Evolutionary conservation across 2,329 filamentous ascomycete genomes (phyloP).

Genomic region (Cytospora schulzeri): DNA sequence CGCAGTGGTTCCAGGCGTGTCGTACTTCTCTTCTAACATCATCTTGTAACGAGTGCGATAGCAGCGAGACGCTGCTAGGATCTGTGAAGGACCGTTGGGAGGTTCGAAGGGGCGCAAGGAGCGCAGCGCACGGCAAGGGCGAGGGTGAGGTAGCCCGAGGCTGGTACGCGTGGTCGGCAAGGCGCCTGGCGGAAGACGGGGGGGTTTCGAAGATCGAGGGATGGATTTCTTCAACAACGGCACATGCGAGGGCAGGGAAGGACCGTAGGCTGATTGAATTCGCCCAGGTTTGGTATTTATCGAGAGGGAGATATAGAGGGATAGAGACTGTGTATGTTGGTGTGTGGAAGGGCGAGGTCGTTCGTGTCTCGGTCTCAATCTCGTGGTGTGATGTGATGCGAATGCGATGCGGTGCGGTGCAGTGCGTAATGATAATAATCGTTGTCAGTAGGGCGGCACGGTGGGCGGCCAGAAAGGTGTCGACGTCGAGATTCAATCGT

Average conservation of each 20-base stretch:
- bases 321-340: not conserved
- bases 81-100: constrained; percentile 10
- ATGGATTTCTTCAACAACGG: constrained; percentile 7
- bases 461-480: constrained; percentile 14
- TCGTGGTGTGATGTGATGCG: constrained; percentile 13
- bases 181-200: constrained; percentile 24
- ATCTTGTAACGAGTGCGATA: constrained; percentile 36
- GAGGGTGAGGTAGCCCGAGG: constrained; percentile 18
- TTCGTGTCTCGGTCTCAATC: not conserved
- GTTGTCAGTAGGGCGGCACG: constrained; percentile 5
- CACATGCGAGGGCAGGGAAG: constrained; percentile 14
- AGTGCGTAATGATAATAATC: not conserved
- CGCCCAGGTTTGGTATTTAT: not conserved
- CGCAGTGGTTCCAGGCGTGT: constrained; percentile 1
- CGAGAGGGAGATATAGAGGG: not conserved
- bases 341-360: not conserved
- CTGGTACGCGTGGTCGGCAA: constrained; percentile 10
- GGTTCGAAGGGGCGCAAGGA: constrained; percentile 15
- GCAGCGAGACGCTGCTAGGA: constrained; percentile 25
- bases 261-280: constrained; percentile 7
- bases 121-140: constrained; percentile 19
- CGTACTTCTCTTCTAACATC: constrained; percentile 52
- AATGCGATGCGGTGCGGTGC: constrained; percentile 4
- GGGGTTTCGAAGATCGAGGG: not conserved
- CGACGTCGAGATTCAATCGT: constrained; percentile 17